Percentiles rank a stretch among this genome's conserved stretches.
These are phyloP conservation scores for Paramecium primaurelia DNA, from an alignment of 73 alveolate species.

Conservation along the genomic window DNA sequence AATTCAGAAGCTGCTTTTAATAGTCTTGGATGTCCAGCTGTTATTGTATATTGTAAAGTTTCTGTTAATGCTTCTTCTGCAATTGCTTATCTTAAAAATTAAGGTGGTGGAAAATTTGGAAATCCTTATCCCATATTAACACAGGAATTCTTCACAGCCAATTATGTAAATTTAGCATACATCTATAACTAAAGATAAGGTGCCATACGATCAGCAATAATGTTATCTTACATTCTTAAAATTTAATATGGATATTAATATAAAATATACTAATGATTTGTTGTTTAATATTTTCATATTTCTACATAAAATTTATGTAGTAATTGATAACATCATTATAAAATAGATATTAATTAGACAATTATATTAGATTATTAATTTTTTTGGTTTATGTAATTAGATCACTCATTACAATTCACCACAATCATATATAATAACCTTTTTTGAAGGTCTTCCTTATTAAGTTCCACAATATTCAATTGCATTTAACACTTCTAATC, in stretches of 20 bases:
- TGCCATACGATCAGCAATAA: background rate
- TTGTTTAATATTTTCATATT: no score
- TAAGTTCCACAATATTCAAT: background rate
- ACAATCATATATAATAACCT: background rate
- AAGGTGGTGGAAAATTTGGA: constrained; percentile 59
- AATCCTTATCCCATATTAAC: constrained; percentile 55
- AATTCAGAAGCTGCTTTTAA: constrained; percentile 24
- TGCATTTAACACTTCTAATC: background rate
- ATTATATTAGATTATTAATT: no score
- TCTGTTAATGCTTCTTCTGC: constrained; percentile 5
- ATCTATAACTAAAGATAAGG: background rate
- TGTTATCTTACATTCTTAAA: background rate
- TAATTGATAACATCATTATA: background rate
- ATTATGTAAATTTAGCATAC: background rate
- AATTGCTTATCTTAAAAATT: constrained; percentile 38
- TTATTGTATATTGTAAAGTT: constrained; percentile 22
- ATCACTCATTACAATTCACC: background rate
- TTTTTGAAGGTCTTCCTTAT: background rate
- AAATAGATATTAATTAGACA: no score
- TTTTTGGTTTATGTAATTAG: no score
- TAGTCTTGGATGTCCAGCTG: constrained; percentile 35
- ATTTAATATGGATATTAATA: background rate
- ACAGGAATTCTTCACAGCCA: background rate
- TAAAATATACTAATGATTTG: background rate
- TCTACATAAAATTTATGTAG: background rate